Evolutionary conservation across 2,329 filamentous ascomycete species (phyloP), one percentile per base, ranked within the genome.

Genomic region (Colletotrichum siamense): DNA sequence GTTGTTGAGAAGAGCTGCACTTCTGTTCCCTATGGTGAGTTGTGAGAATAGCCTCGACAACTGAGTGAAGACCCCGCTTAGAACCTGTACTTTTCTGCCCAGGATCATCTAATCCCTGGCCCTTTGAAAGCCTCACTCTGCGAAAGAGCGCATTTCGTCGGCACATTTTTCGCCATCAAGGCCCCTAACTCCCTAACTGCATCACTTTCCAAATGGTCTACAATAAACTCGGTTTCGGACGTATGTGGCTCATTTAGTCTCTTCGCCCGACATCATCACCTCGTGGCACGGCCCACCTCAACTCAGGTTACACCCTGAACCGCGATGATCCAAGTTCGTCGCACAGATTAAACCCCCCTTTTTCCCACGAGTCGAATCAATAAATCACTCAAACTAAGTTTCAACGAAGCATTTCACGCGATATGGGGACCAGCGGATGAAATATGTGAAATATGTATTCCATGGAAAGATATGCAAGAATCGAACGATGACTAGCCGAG

Each of bases 381-480:
- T 5, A 52, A 52, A 52, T 22, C 44, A 52, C 44, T 52, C 44
- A 52, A 52, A 52, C n/a, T 52, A 22, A 52, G n/a, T 52, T 52
- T 22, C 30, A 24, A 15, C 32, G 5, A 34, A 36, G 28, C n/a
- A 32, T 36, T n/a, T 63, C 59, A 22, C 12, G 59, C 18, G n/a
- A 22, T 32, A 32, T 28, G 62, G 22, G 16, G 16, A 44, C 30
- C 18, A 15, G 10, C 30, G 3, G 39, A 15, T 62, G 18, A 69
- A 18, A 39, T 16, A 44, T n/a, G 67, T 62, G 57, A 49, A 64
- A 32, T 76, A 68, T 55, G 63, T 32, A 18, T 32, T 22, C 44
- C 44, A 52, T 52, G n/a, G 44, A 59, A 76, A 44, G 57, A 63
- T 73, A 69, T 64, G 63, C 61, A 72, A 72, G 63, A 73, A 73